Base-by-base conservation (phyloP, 176 grass and related monocot species). In the Lolium rigidum region DNA sequence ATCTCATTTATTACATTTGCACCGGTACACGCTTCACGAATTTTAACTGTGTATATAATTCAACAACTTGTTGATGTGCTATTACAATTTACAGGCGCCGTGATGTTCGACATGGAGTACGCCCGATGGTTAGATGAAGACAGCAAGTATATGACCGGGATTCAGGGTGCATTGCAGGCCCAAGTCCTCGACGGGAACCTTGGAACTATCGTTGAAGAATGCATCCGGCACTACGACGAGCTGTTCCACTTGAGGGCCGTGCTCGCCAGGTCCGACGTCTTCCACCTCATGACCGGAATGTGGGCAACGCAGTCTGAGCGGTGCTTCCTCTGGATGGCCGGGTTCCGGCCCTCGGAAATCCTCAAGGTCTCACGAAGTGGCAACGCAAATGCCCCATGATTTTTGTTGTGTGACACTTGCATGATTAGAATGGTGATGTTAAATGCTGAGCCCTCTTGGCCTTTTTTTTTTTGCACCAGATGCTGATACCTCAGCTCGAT, bases 291-390 rank as follows among this genome's bases (percentile, higher is more conserved):
- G 82, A 96, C 90, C 14, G 97, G 97, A 7, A 66, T 90, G 63
- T 99, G 97, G 97, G 91, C 90, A 8, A 92, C 92, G 0, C 78
- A 89, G 7, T 89, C 92, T 1, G 97, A 99, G 71, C 90, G 94
- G 16, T 96, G 97, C 82, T 99, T 99, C 73, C 80, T 99, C 72
- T 99, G 97, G 97, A 96, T 99, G 85, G 94, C 92, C 17, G 97
- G 97, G 1, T 99, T 99, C 84, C 86, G 92, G 54, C 97, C 97
- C 50, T 99, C 97, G 8, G 92, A 99, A 82, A 84, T 96, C 57
- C 82, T 96, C 59, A 94, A 98, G 91, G 95, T 98, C 52, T 48
- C 6, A 3, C 4, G 26, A 55, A 37, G 25, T 76, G 17, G 25
- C 25, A 18, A 31, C 7, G 15, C 7, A 9, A 44, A 72, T 7